Conservation (phyloP, 352 stramenopile genomes). For the Pythium brachiatum region DNA sequence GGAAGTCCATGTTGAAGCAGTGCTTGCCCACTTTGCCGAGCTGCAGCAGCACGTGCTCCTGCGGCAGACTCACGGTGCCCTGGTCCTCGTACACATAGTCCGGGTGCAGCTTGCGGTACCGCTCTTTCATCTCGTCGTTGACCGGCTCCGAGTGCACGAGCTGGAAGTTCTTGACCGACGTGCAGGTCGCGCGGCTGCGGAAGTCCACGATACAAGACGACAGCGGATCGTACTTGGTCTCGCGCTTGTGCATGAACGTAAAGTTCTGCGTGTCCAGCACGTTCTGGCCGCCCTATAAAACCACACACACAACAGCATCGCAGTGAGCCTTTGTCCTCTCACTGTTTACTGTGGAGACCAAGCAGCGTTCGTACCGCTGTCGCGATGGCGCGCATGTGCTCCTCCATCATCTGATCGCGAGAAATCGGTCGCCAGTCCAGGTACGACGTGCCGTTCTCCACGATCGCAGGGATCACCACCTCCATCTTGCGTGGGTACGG, state of each 20-base stretch:
- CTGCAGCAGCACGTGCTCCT: conserved; percentile 82
- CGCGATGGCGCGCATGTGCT: conserved; percentile 61
- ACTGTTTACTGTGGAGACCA: background rate
- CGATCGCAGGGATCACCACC: conserved; percentile 69
- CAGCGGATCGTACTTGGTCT: conserved; percentile 89
- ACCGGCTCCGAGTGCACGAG: conserved; percentile 82
- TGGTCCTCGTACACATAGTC: conserved; percentile 83
- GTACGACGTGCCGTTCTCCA: conserved; percentile 56
- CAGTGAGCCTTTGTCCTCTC: background rate
- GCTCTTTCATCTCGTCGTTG: conserved; percentile 64
- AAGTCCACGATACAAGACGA: conserved; percentile 93
- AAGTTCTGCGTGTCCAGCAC: conserved; percentile 77
- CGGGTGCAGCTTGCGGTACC: conserved; percentile 66
- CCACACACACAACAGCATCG: conserved; percentile 7
- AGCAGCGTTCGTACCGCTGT: conserved; percentile 36
- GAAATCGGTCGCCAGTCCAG: conserved; percentile 73
- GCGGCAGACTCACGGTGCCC: conserved; percentile 77
- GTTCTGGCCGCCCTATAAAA: conserved; percentile 70
- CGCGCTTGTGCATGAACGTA: conserved; percentile 80
- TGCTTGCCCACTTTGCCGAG: conserved; percentile 89
- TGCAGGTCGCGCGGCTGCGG: conserved; percentile 85
- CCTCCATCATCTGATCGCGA: conserved; percentile 77
- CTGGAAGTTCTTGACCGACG: conserved; percentile 93
- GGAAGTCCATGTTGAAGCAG: conserved; percentile 95
- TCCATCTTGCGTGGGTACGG: conserved; percentile 80